Percentiles rank a stretch among this genome's conserved stretches.
Conservation (phyloP, 1,139 yeast genomes). For the Kodamaea arcana region DNA sequence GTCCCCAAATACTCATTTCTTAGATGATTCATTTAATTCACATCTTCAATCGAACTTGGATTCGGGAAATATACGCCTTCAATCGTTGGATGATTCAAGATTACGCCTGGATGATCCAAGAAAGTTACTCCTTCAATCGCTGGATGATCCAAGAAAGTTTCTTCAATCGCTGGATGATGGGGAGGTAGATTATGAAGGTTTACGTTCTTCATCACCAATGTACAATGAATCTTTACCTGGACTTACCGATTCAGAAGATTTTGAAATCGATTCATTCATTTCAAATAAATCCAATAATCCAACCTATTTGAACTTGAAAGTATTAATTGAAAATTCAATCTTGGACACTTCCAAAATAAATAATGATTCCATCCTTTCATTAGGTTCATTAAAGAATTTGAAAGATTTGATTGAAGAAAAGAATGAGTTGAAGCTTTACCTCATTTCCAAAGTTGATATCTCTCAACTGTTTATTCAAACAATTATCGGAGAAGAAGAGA, state of each 20-base stretch:
- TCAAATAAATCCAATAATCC: constrained; percentile 17
- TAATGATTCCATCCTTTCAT: constrained; percentile 33
- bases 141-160: constrained; percentile 11
- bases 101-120: constrained; percentile 8
- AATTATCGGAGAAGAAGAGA: constrained; percentile 14
- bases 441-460: constrained; percentile 28
- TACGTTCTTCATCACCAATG: too few relatives aligned
- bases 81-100: not conserved
- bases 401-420: constrained; percentile 30
- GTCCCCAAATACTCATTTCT: constrained; percentile 17
- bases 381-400: constrained; percentile 26
- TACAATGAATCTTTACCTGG: constrained; percentile 15
- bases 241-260: constrained; percentile 13
- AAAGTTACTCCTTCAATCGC: not conserved
- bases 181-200: too few relatives aligned
- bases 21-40: constrained; percentile 33
- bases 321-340: constrained; percentile 42
- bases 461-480: constrained; percentile 35
- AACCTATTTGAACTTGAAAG: constrained; percentile 38
- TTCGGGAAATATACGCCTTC: constrained; percentile 21
- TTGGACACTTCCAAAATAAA: constrained; percentile 39
- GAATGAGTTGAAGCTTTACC: constrained; percentile 29
- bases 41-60: constrained; percentile 36
- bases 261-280: constrained; percentile 18
- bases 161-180: too few relatives aligned